Conservation (phyloP, 139 green algal species). For the Chlorella sp. region DNA sequence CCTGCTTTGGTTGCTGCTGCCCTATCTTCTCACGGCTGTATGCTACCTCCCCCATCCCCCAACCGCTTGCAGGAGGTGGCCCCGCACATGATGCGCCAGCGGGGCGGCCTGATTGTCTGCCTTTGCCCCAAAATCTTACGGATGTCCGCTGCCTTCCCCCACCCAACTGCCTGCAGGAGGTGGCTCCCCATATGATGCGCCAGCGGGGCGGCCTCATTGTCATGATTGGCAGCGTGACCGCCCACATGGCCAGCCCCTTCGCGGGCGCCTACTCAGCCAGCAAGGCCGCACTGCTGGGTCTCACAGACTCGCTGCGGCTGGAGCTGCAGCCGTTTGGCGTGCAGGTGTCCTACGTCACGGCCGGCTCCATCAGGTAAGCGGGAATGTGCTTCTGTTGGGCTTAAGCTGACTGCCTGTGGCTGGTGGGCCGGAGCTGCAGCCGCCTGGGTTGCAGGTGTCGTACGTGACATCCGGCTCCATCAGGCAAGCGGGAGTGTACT, state of each 20-base stretch:
- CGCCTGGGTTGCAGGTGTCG: neutral
- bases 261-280: slow-evolving; percentile 47
- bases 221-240: slow-evolving; percentile 47
- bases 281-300: slow-evolving; percentile 55
- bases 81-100: slow-evolving; percentile 43
- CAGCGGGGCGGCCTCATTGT: slow-evolving; percentile 47
- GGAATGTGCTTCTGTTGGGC: no score
- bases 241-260: slow-evolving; percentile 46
- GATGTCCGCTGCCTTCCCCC: no score
- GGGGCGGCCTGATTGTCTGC: slow-evolving; percentile 47
- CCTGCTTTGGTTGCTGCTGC: no score
- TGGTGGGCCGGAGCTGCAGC: no score
- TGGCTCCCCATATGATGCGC: slow-evolving; percentile 48
- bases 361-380: slow-evolving; percentile 50
- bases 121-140: neutral
- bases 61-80: slow-evolving; percentile 40
- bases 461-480: slow-evolving; percentile 42
- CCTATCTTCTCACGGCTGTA: no score
- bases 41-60: no score
- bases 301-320: slow-evolving; percentile 54
- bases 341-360: slow-evolving; percentile 37
- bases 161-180: slow-evolving; percentile 24
- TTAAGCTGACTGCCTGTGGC: no score
- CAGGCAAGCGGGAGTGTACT: slow-evolving; percentile 2
- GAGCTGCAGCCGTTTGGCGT: slow-evolving; percentile 58